Evolutionary conservation across 176 grass and related monocot species (phyloP), one percentile per base, ranked within the genome.

Genomic region (Oryza rufipogon): DNA sequence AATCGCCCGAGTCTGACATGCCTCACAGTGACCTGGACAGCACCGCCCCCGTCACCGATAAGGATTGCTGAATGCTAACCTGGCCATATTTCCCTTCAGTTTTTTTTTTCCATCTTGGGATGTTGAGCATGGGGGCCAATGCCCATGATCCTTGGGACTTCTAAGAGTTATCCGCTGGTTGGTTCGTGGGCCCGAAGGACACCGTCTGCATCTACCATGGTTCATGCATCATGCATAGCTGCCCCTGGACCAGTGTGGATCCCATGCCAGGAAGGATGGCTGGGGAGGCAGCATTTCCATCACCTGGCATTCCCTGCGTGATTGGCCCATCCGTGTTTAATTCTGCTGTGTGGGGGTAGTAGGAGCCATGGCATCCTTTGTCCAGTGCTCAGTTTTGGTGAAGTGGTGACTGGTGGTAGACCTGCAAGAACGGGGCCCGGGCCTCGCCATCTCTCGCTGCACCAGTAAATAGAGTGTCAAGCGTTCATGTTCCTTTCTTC

Each of bases 31-130:
- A 89, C 34, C 48, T 79, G 33, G 81, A 87, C 51, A 76, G 25
- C 77, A 79, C 9, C 15, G 46, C 22, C 64, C 54, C 41, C 3
- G 84, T 83, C 70, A 22, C 75, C 12, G 78, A 84, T 73, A 84
- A 90, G 73, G 86, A 94, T 41, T 79, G 73, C 83, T 91, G 84
- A 89, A 83, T 74, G 68, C 84, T 83, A 82, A 83, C 81, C 61
- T 36, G 17, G 34, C 45, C 42, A 60, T 30, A 78, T 76, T 82
- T 65, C 71, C 6, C 47, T 63, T 45, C 23, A 11, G 39, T 51
- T 26, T 77, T 20, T 77, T 16, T 77, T n/a, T 64, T 74, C 9
- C n/a, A 9, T 23, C n/a, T 14, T 14, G 20, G 81, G 81, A 76
- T 77, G 82, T 25, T 64, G 66, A 69, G 26, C 74, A 76, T 90